These are phyloP conservation scores for Hymenoscyphus infarciens DNA, from an alignment of 2,329 filamentous ascomycete species.

Conservation along the genomic window DNA sequence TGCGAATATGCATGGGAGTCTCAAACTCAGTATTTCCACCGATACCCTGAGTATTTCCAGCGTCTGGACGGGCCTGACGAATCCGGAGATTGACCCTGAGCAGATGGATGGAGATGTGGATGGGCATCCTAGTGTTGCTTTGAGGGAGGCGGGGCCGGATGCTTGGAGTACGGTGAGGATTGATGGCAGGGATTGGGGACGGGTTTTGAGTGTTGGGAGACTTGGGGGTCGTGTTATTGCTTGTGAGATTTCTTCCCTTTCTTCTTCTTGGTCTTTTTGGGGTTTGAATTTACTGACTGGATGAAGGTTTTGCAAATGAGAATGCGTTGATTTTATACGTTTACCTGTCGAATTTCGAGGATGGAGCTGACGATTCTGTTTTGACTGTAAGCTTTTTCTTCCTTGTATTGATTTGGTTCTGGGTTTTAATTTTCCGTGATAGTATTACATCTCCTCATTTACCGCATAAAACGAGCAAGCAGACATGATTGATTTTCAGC, in stretches of 20 bases:
- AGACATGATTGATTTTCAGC: conserved; percentile 18
- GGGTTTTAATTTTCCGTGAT: conserved; percentile 14
- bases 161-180: conserved; percentile 87
- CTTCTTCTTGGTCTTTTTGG: background rate
- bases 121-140: conserved; percentile 77
- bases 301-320: conserved; percentile 65
- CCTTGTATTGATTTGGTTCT: background rate
- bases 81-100: conserved; percentile 79
- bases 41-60: conserved; percentile 83
- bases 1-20: conserved; percentile 89
- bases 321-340: conserved; percentile 81
- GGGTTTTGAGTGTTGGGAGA: conserved; percentile 86
- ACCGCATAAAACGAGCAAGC: conserved; percentile 35
- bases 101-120: conserved; percentile 66
- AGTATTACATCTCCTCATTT: conserved; percentile 59
- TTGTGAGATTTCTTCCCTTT: conserved; percentile 50
- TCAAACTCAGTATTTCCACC: conserved; percentile 75
- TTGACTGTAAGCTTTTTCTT: conserved; percentile 65
- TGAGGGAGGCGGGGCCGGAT: conserved; percentile 72
- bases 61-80: conserved; percentile 79
- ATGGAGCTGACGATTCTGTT: conserved; percentile 66
- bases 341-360: conserved; percentile 70
- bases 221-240: conserved; percentile 90
- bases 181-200: conserved; percentile 91
- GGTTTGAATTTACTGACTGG: conserved; percentile 6